Base-by-base conservation (phyloP, 106 monocot species). In the Dendrobium nobile region DNA sequence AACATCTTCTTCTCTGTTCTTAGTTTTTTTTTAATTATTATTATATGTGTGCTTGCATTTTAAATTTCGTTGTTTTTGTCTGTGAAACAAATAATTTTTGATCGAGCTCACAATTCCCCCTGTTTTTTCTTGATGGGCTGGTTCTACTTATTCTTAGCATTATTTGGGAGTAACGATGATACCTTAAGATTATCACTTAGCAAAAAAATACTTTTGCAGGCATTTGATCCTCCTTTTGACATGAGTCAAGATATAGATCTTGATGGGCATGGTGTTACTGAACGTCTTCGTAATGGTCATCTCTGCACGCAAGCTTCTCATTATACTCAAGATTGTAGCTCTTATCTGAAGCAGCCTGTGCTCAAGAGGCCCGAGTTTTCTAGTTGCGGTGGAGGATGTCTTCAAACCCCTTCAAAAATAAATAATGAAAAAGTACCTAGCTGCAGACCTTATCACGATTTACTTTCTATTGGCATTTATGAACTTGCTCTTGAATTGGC, bases 141-240 rank as follows among this genome's bases (percentile, higher is more conserved):
- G 37, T 0, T 75, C 41, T 31, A 22, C n/a, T 76, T 10, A 43
- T 74, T 74, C 42, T 74, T 74, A 2, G 74, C 28, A 28, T 42
- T 43, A 7, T 20, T 44, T 19, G 74, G 43, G 43, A 22, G 7
- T 74, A 41, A 74, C 28, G 18, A 73, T 59, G 47, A 33, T 70
- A 51, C 56, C 2, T 59, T 47, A 47, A 44, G 54, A 61, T 64
- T 73, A 16, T 54, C 31, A 47, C 15, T 83, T 43, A 17, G 9
- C 37, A 67, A 47, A 17, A 24, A 33, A 67, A 47, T 80, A 45
- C 37, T 77, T 75, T 17, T 82, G 47, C 85, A 99, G 99, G 99
- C 95, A 87, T 99, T 99, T 89, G 93, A 93, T 77, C 93, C 99
- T 82, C 99, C 99, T 24, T 47, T 99, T 73, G 93, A 95, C 75